Base-by-base conservation (phyloP, 495 filamentous ascomycete genomes). In the Xylaria bambusicola region DNA sequence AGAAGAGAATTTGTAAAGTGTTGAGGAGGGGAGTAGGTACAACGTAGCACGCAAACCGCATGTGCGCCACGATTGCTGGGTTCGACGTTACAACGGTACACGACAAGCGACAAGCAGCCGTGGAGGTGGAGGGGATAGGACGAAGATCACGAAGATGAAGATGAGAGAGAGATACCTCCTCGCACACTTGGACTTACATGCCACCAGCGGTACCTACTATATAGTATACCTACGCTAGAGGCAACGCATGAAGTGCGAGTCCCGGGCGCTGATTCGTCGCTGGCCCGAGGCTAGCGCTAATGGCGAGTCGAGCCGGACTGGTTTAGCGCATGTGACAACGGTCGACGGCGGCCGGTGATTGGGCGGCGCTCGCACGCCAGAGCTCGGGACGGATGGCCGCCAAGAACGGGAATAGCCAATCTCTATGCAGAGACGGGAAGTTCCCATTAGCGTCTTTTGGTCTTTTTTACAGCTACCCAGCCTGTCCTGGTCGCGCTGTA, bases 321-420 rank as follows among this genome's bases (percentile, higher is more conserved):
- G 50, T 35, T 64, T 71, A 71, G 68, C 62, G 44, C 20, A 66
- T 71, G 68, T 71, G 68, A 71, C 60, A 61, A 52, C 48, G 27
- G 29, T 18, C 13, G 35, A 55, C 66, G 50, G 48, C 36, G 38
- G 42, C 44, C 44, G 53, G 8, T 52, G 58, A 71, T 71, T 71
- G 68, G 68, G 63, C 60, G 46, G 35, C 64, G 66, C 66, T 62
- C 54, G 45, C 48, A 63, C 54, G 66, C 62, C 66, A 62, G 55
- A 55, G 56, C 63, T 62, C 57, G 61, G 68, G 35, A 61, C 61
- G 63, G 58, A 58, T 71, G 63, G 44, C 0, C 29, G 58, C 58
- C 51, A 61, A 56, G 58, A 48, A 17, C 42, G 50, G 23, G n/a
- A 48, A 49, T 49, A 66, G 45, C 68, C 68, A 71, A 71, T 71